phyloP scores from a whole-genome alignment of 75 land plant genomes.

The Pseudotsuga menziesii region DNA sequence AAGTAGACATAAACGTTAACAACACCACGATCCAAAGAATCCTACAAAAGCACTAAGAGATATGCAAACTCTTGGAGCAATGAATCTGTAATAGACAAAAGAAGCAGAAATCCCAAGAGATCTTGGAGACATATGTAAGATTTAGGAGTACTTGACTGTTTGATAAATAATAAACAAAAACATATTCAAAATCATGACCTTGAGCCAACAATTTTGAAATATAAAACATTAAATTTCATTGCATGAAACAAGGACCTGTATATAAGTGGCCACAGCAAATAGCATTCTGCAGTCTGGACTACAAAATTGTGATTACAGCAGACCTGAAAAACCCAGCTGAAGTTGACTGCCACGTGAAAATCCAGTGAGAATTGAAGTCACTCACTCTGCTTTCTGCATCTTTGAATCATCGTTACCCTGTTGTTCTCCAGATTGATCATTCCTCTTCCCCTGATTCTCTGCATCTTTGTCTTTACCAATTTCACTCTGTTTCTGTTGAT shows the following conservation, averaged over 20 bases:
- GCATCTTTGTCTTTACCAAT: constrained; percentile 2
- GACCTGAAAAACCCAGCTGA: neutral
- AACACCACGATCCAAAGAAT: too few species aligned
- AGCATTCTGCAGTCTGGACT: neutral
- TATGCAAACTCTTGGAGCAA: too few species aligned
- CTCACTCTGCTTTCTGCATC: constrained; percentile 3
- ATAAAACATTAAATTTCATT: constrained; percentile 4
- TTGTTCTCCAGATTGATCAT: neutral
- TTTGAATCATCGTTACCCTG: neutral
- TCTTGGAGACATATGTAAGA: too few species aligned
- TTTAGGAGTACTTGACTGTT: too few species aligned
- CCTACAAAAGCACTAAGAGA: too few species aligned
- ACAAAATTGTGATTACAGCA: constrained; percentile 4
- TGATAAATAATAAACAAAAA: too few species aligned
- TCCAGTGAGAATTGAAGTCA: neutral
- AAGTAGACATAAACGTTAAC: too few species aligned
- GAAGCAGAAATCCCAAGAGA: too few species aligned
- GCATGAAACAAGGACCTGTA: neutral
- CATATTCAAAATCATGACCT: too few species aligned
- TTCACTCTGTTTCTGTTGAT: neutral
- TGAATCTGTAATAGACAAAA: too few species aligned
- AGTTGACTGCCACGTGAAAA: neutral
- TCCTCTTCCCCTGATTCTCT: neutral
- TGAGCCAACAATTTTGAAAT: neutral
- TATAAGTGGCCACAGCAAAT: neutral